Evolutionary conservation across 2,329 filamentous ascomycete genomes (phyloP).

Genomic region (Fusarium veterinarium): DNA sequence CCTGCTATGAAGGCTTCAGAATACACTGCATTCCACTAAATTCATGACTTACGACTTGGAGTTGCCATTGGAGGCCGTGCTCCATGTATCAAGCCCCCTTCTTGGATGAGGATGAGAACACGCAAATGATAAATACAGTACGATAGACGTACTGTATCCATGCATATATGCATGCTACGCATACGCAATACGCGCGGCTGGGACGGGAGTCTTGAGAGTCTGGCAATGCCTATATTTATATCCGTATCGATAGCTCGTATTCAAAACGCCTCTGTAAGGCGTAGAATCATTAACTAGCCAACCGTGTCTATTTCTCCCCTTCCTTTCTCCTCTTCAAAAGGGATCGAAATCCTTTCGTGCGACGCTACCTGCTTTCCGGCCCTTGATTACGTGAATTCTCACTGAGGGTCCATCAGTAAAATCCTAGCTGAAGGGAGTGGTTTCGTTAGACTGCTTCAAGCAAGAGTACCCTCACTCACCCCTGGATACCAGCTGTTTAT

Average conservation of each 20-base stretch:
- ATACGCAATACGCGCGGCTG: background rate
- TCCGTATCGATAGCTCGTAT: conserved; percentile 26
- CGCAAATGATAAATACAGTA: background rate
- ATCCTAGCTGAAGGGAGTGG: conserved; percentile 22
- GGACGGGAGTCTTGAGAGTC: conserved; percentile 2
- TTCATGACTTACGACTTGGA: conserved; percentile 14
- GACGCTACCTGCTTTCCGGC: background rate
- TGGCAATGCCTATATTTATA: conserved; percentile 15
- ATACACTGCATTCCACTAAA: conserved; percentile 10
- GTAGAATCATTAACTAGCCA: background rate
- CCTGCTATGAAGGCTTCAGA: conserved; percentile 52
- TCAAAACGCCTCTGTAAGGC: conserved; percentile 2
- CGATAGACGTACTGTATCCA: background rate
- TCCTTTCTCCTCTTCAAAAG: background rate
- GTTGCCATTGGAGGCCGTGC: conserved; percentile 5
- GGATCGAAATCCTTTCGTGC: background rate
- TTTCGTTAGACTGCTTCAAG: conserved; percentile 3
- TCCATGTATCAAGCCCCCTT: conserved; percentile 1
- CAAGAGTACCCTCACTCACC: background rate
- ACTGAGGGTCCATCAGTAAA: background rate
- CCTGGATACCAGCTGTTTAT: background rate
- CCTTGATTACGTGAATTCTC: background rate
- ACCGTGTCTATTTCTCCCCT: background rate
- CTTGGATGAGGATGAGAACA: conserved; percentile 1
- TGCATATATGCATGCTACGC: background rate